Percentiles rank a stretch among this genome's conserved stretches.
These are phyloP conservation scores for Colletotrichum filicis DNA, from an alignment of 2,329 filamentous ascomycete genomes.

Conservation along the genomic window DNA sequence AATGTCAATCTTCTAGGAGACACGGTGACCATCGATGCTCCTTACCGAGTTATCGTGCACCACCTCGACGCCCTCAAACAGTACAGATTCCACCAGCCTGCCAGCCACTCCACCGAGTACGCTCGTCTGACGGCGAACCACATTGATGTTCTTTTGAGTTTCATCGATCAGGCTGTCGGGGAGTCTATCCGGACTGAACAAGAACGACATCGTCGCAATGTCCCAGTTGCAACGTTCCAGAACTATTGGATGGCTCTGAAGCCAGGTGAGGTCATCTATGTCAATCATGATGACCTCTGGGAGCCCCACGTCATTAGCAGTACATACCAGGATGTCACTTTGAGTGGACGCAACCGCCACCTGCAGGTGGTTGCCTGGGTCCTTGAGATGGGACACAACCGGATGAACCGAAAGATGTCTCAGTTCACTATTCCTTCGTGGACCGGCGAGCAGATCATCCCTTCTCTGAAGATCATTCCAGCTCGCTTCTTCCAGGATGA, in stretches of 20 bases:
- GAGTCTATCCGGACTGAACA: constrained; percentile 52
- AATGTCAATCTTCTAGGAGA: constrained; percentile 49
- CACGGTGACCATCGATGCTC: constrained; percentile 52
- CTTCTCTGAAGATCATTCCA: constrained; percentile 53
- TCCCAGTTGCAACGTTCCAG: constrained; percentile 56
- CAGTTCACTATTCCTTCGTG: constrained; percentile 50
- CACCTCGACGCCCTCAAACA: constrained; percentile 53
- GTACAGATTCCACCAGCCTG: constrained; percentile 55
- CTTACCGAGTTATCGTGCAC: constrained; percentile 61
- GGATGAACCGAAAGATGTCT: constrained; percentile 51
- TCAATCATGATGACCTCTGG: constrained; percentile 52
- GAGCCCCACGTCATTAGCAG: constrained; percentile 53
- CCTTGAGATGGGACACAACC: constrained; percentile 47
- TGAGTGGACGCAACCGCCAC: not conserved
- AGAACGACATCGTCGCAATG: constrained; percentile 48
- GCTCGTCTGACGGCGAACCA: constrained; percentile 52
- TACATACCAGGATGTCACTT: constrained; percentile 36
- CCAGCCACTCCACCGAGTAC: constrained; percentile 53
- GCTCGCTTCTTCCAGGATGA: constrained; percentile 54
- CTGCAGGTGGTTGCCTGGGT: constrained; percentile 53
- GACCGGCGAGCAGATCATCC: constrained; percentile 56
- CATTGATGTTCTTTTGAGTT: constrained; percentile 57
- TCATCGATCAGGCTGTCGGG: constrained; percentile 52
- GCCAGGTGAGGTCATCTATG: constrained; percentile 57
- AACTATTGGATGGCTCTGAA: constrained; percentile 59